Conservation (phyloP, 805 yeast genomes). For the Saturnispora dispora region DNA sequence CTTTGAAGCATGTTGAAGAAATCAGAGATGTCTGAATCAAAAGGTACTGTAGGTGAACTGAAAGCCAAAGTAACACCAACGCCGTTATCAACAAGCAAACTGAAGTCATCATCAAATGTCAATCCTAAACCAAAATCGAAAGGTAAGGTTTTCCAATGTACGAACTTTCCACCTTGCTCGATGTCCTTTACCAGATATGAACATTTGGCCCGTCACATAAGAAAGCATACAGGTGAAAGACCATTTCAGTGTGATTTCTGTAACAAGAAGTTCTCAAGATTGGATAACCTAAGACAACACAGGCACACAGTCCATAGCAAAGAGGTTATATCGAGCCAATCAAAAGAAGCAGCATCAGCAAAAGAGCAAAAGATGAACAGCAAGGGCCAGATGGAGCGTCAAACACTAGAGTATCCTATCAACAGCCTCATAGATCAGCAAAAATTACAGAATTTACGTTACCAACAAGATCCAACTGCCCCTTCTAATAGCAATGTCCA, state of each 20-base stretch:
- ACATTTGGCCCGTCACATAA: conserved; percentile 83
- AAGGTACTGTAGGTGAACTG: background rate
- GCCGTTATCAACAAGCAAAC: background rate
- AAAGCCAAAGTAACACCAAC: background rate
- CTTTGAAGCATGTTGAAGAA: background rate
- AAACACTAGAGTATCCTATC: background rate
- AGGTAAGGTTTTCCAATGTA: conserved; percentile 70
- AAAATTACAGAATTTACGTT: background rate
- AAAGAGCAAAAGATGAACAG: background rate
- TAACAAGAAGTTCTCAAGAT: conserved; percentile 65
- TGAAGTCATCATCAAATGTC: background rate
- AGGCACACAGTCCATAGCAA: conserved; percentile 73
- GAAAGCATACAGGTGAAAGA: conserved; percentile 91
- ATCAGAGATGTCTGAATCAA: background rate
- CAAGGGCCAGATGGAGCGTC: background rate
- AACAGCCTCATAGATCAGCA: background rate
- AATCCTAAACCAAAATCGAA: conserved; percentile 34
- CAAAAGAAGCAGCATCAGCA: conserved; percentile 17
- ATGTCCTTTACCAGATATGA: conserved; percentile 90
- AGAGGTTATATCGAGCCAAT: conserved; percentile 30
- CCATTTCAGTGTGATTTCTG: conserved; percentile 86
- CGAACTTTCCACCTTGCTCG: conserved; percentile 75
- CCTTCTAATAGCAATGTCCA: background rate
- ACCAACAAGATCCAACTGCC: background rate
- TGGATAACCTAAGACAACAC: conserved; percentile 87